Conservation (phyloP, 306 rosid species). For the Gillenia trifoliata region DNA sequence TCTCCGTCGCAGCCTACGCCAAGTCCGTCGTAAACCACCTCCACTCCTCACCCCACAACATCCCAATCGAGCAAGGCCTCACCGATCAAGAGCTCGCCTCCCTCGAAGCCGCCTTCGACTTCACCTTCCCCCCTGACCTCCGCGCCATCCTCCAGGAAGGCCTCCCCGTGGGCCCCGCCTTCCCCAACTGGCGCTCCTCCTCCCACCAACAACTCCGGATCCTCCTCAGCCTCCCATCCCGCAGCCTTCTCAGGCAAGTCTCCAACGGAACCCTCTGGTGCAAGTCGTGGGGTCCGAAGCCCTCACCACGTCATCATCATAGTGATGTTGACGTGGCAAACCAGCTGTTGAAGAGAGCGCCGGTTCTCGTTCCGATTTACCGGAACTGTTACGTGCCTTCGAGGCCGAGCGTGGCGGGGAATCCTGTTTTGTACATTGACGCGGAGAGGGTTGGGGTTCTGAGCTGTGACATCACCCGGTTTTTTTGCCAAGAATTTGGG, state of each 20-base stretch:
- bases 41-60: conserved; percentile 28
- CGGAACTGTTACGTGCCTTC: conserved; percentile 56
- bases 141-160: conserved; percentile 73
- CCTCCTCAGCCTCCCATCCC: conserved; percentile 51
- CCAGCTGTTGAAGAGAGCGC: conserved; percentile 28
- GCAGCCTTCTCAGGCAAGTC: conserved; percentile 45
- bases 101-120: conserved; percentile 46
- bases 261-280: conserved; percentile 47
- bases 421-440: conserved; percentile 57
- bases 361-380: conserved; percentile 59
- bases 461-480: conserved; percentile 55
- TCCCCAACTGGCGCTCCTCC: conserved; percentile 87
- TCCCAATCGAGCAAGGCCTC: conserved; percentile 49
- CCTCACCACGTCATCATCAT: not conserved
- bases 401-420: conserved; percentile 48
- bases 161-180: conserved; percentile 56
- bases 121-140: conserved; percentile 80
- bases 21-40: conserved; percentile 41
- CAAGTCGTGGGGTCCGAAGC: conserved; percentile 48
- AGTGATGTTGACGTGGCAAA: not conserved
- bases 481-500: conserved; percentile 39
- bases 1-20: conserved; percentile 77
- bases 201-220: conserved; percentile 62
- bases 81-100: conserved; percentile 47
- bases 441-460: conserved; percentile 36